Base-by-base conservation (phyloP, 345 rosid genomes). In the Dipteronia sinensis region DNA sequence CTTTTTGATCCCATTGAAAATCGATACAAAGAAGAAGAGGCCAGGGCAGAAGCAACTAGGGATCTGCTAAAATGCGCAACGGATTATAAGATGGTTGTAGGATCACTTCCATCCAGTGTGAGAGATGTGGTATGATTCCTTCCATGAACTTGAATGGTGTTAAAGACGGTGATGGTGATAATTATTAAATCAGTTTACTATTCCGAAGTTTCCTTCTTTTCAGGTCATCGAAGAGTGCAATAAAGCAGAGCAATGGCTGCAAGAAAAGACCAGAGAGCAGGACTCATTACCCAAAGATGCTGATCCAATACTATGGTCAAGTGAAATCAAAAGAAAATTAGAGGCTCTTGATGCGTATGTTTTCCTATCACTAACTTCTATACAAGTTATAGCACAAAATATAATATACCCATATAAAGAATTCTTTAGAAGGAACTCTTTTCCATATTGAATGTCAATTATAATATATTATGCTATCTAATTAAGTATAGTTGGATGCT, bases 231-330 rank as follows among this genome's bases (percentile, higher is more conserved):
- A 87, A 19, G 95, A 91, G 72, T 93, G 97, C 81, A 72, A 82
- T 69, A 89, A 88, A 85, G 91, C 83, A 1, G 94, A 89, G 90
- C 80, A 79, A 70, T 93, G 97, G 97, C 83, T 93, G 46, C 85
- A 84, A 27, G 92, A 88, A 81, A 88, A 84, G 87, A 81, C 77
- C 67, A 72, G 73, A 55, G 85, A 84, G 68, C 97, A 87, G 67
- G 90, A 85, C 42, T 77, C 84, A 27, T 79, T 86, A 71, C 85
- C 95, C 1, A 87, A 83, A 84, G 86, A 89, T 67, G 80, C 80
- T 40, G 84, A 85, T 76, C 91, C 91, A 1, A 73, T 85, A 79
- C 40, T 92, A 76, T 90, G 84, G 85, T 84, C 95, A 44, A 76
- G 83, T 79, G 95, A 91, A 75, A 89, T 92, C 85, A 89, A 75